phyloP scores from a whole-genome alignment of 768 basidiomycete genomes.

The Panaeolus papilionaceus region DNA sequence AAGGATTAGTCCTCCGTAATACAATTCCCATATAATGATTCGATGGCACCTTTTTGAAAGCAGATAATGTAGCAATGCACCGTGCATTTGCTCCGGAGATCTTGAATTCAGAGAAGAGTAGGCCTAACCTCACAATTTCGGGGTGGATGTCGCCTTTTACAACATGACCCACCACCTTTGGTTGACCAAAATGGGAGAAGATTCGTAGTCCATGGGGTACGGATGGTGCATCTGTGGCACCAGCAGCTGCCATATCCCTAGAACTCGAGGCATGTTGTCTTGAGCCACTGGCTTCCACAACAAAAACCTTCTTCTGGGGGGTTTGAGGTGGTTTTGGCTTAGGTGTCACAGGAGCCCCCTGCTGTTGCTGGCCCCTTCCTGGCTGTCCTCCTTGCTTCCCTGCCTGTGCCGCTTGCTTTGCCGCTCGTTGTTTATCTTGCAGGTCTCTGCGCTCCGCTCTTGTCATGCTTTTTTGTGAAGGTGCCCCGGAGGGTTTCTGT shows the following conservation, averaged over 20 bases:
- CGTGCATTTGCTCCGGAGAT: slow-evolving; percentile 95
- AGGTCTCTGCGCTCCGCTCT: slow-evolving; percentile 83
- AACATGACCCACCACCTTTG: slow-evolving; percentile 57
- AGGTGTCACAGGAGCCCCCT: slow-evolving; percentile 23
- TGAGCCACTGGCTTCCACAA: slow-evolving; percentile 33
- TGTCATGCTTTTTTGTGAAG: slow-evolving; percentile 75
- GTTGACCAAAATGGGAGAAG: slow-evolving; percentile 86
- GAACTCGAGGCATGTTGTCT: slow-evolving; percentile 30
- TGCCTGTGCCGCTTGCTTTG: slow-evolving; percentile 56
- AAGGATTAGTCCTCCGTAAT: not conserved
- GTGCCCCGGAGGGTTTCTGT: slow-evolving; percentile 36
- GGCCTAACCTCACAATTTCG: slow-evolving; percentile 81
- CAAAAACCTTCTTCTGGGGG: slow-evolving; percentile 39
- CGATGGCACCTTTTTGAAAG: slow-evolving; percentile 84
- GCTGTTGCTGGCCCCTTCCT: slow-evolving; percentile 27
- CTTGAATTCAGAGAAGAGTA: slow-evolving; percentile 91
- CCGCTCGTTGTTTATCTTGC: slow-evolving; percentile 81
- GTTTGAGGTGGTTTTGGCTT: slow-evolving; percentile 38
- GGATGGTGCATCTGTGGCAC: slow-evolving; percentile 40
- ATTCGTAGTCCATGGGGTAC: slow-evolving; percentile 76
- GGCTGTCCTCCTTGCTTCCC: slow-evolving; percentile 27
- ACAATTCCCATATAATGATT: not conserved
- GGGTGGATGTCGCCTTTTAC: slow-evolving; percentile 92
- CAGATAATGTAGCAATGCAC: slow-evolving; percentile 89
- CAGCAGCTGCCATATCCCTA: slow-evolving; percentile 35